These are phyloP conservation scores for Euphorbia pulcherrima DNA, from an alignment of 345 rosid genomes.

Conservation along the genomic window DNA sequence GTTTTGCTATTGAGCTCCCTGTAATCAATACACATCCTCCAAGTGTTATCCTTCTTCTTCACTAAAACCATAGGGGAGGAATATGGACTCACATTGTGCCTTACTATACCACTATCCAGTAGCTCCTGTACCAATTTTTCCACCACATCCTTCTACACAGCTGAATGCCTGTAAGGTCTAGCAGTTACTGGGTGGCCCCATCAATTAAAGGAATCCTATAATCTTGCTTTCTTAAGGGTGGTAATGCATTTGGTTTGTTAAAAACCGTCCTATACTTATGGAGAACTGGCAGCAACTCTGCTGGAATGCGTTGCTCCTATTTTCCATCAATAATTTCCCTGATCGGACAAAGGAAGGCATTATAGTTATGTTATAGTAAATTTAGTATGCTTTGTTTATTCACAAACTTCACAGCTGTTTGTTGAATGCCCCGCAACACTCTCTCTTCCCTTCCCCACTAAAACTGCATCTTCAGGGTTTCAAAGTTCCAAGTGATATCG, in stretches of 20 bases:
- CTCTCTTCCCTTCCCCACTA: not conserved
- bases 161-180: not conserved
- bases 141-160: not conserved
- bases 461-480: not conserved
- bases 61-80: not conserved
- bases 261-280: not conserved
- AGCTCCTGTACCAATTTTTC: not conserved
- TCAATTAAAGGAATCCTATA: not conserved
- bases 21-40: slow-evolving; percentile 3
- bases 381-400: too few species aligned
- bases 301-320: too few species aligned
- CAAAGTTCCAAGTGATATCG: not conserved
- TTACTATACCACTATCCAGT: not conserved
- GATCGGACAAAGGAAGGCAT: too few species aligned
- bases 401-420: too few species aligned
- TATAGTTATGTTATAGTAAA: too few species aligned
- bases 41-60: not conserved
- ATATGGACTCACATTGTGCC: not conserved
- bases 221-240: not conserved
- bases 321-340: too few species aligned
- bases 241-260: not conserved
- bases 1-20: not conserved
- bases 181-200: not conserved
- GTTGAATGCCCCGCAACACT: not conserved
- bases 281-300: too few species aligned